A percentile compares a stretch with the other conserved stretches of the same genome.
These are phyloP conservation scores for Epichloe glyceriae DNA, from an alignment of 2,329 filamentous ascomycete species.

Conservation along the genomic window DNA sequence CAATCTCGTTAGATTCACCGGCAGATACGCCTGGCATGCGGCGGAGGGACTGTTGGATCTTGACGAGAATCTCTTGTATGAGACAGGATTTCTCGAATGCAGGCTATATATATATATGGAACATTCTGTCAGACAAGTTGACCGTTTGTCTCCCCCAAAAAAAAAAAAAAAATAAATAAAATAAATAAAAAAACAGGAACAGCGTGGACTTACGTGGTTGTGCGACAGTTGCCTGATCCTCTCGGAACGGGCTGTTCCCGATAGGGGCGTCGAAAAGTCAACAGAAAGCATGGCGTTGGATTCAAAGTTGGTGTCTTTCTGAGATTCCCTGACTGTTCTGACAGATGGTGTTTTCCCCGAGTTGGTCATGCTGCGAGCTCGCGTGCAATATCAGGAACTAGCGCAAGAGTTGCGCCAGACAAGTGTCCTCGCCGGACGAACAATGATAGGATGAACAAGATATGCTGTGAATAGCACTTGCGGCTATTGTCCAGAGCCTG, in stretches of 20 bases:
- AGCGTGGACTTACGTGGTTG: conserved; percentile 21
- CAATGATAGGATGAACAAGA: neutral
- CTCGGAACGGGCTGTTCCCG: conserved; percentile 22
- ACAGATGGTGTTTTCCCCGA: neutral
- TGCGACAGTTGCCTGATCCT: conserved; percentile 26
- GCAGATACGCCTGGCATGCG: conserved; percentile 26
- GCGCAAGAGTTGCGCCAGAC: neutral
- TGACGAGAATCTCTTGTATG: conserved; percentile 23
- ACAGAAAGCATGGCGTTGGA: conserved; percentile 21
- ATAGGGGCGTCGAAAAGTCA: conserved; percentile 27
- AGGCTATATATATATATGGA: conserved; percentile 12
- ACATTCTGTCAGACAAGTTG: neutral
- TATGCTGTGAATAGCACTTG: neutral
- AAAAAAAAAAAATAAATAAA: neutral
- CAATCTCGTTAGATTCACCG: conserved; percentile 22
- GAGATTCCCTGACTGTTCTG: neutral
- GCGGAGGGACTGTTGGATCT: conserved; percentile 25
- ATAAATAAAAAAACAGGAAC: neutral
- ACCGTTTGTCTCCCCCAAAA: neutral
- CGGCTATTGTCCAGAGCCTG: neutral
- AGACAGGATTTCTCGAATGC: conserved; percentile 21
- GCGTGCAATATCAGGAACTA: neutral
- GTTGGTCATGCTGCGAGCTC: neutral
- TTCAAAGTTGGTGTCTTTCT: neutral
- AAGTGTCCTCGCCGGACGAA: too few species aligned